These are phyloP conservation scores for Leucocoprinus leucothites DNA, from an alignment of 768 basidiomycete genomes.

Conservation along the genomic window DNA sequence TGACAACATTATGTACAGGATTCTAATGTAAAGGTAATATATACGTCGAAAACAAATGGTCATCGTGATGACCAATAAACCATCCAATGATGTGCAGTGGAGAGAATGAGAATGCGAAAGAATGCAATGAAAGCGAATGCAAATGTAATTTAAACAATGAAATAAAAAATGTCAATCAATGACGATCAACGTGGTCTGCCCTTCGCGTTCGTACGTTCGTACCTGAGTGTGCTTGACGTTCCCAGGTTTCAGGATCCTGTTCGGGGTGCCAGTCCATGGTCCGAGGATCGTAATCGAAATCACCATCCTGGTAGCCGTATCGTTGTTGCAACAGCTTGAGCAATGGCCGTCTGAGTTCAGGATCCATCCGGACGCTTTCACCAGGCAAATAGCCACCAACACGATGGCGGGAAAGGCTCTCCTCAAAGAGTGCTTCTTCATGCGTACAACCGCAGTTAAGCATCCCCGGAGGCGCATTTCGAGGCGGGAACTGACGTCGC, in stretches of 20 bases:
- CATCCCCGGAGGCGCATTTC: conserved; percentile 73
- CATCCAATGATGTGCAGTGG: not conserved
- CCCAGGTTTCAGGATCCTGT: conserved; percentile 64
- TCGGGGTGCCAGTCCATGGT: conserved; percentile 67
- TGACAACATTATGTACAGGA: conserved; percentile 1
- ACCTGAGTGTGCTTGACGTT: conserved; percentile 47
- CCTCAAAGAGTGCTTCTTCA: conserved; percentile 85
- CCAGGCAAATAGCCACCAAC: conserved; percentile 85
- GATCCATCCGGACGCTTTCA: conserved; percentile 86
- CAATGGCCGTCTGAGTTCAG: conserved; percentile 78
- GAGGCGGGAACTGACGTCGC: conserved; percentile 71
- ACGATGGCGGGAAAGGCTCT: conserved; percentile 72
- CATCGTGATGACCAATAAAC: not conserved
- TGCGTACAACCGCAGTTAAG: conserved; percentile 87
- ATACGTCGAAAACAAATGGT: not conserved
- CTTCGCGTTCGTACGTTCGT: conserved; percentile 30
- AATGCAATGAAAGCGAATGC: not conserved
- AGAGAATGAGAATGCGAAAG: conserved; percentile 1
- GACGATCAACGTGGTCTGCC: conserved; percentile 19
- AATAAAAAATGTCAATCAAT: not conserved
- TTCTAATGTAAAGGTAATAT: not conserved
- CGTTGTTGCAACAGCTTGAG: conserved; percentile 67
- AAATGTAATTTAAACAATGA: not conserved
- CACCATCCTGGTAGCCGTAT: conserved; percentile 80
- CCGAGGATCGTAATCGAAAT: conserved; percentile 70